phyloP scores from a whole-genome alignment of 169 alveolate genomes.

The Plasmodium knowlesi region DNA sequence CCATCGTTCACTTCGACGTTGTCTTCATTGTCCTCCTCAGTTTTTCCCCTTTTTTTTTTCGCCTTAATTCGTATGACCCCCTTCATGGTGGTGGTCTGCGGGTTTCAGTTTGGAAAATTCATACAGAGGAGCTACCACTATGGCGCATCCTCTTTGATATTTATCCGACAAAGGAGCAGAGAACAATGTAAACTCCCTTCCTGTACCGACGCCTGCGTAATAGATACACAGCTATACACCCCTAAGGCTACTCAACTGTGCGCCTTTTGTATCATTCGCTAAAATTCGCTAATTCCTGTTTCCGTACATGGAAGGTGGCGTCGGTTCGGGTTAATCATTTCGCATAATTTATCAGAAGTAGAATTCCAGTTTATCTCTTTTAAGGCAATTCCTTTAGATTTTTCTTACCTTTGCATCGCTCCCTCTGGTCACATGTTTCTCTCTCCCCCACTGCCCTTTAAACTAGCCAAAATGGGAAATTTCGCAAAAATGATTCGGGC shows the following conservation, averaged over 20 bases:
- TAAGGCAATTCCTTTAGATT: not conserved
- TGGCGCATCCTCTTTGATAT: not conserved
- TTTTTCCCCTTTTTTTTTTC: not conserved
- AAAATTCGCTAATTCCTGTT: not conserved
- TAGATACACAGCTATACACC: not conserved
- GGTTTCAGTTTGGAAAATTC: not conserved
- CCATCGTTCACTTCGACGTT: not conserved
- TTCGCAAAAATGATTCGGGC: not conserved
- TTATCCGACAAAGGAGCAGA: not conserved
- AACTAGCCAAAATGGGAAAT: not conserved
- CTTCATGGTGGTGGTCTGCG: conserved; percentile 5
- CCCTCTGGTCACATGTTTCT: not conserved
- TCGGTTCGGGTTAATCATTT: not conserved
- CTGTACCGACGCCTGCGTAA: not conserved
- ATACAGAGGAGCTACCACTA: not conserved
- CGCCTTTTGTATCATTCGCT: not conserved
- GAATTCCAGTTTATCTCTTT: not conserved
- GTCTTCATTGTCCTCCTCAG: conserved; percentile 2
- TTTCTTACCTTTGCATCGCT: not conserved
- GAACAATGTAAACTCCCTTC: not conserved
- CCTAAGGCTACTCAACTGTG: not conserved
- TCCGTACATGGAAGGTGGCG: not conserved
- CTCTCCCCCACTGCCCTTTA: not conserved
- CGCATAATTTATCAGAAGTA: not conserved
- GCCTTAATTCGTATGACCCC: conserved; percentile 23